These are phyloP conservation scores for Cladosporium halotolerans DNA, from an alignment of 2,329 filamentous ascomycete species.

Conservation along the genomic window DNA sequence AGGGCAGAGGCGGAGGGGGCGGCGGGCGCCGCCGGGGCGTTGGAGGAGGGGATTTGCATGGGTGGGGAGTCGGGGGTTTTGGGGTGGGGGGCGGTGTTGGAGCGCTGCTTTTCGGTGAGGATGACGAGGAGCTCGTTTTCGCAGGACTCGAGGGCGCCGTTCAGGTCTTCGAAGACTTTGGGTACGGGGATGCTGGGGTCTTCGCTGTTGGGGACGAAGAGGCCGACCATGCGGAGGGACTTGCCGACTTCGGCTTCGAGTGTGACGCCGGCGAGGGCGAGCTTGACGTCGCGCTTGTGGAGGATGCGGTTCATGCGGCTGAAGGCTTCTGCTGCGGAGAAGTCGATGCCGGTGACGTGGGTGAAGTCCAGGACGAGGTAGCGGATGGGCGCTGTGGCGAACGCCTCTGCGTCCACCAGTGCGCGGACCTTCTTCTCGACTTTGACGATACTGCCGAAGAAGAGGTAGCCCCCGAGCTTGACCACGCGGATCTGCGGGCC, in stretches of 20 bases:
- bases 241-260: conserved; percentile 68
- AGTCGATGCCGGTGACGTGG: conserved; percentile 88
- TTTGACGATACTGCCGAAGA: conserved; percentile 95
- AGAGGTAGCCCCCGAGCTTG: conserved; percentile 90
- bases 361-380: conserved; percentile 85
- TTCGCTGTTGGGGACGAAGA: conserved; percentile 66
- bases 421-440: conserved; percentile 83
- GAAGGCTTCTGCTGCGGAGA: conserved; percentile 92
- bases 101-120: conserved; percentile 30
- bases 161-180: conserved; percentile 77
- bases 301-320: conserved; percentile 84
- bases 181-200: conserved; percentile 49
- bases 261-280: conserved; percentile 78
- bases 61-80: conserved; percentile 43
- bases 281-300: conserved; percentile 66
- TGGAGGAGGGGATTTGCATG: conserved; percentile 21
- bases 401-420: conserved; percentile 76
- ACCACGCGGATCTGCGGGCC: conserved; percentile 84
- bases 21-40: not conserved
- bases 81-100: conserved; percentile 28
- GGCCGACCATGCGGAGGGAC: conserved; percentile 74
- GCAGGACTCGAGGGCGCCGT: conserved; percentile 86
- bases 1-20: conserved; percentile 16
- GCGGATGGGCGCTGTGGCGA: conserved; percentile 70
- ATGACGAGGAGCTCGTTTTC: conserved; percentile 80